Conservation (phyloP, 2,329 filamentous ascomycete genomes). For the Aschersonia sp. region DNA sequence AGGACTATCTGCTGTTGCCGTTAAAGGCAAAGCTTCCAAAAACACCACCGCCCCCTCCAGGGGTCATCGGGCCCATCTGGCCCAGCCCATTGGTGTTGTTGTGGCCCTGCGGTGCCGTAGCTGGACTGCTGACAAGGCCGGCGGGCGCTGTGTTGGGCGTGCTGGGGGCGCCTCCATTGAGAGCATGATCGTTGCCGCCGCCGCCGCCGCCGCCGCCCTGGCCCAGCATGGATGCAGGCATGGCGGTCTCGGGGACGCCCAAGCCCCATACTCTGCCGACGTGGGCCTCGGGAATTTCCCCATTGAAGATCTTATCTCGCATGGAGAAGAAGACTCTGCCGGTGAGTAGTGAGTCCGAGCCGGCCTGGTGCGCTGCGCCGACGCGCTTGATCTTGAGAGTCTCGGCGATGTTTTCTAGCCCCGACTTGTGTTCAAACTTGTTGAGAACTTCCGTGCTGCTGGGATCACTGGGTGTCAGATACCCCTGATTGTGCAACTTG, state of each 20-base stretch:
- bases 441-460: conserved; percentile 60
- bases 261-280: conserved; percentile 88
- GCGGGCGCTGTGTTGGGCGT: conserved; percentile 54
- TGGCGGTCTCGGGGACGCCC: conserved; percentile 49
- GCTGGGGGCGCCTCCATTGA: conserved; percentile 32
- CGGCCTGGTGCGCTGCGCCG: conserved; percentile 80
- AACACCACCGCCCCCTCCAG: conserved; percentile 57
- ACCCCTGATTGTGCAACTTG: conserved; percentile 48
- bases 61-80: conserved; percentile 60
- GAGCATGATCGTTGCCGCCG: background rate
- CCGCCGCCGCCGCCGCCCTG: conserved; percentile 21
- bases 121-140: conserved; percentile 29
- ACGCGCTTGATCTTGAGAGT: conserved; percentile 81
- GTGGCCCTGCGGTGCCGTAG: conserved; percentile 29
- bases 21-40: conserved; percentile 59
- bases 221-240: conserved; percentile 18
- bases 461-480: conserved; percentile 47
- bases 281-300: conserved; percentile 67
- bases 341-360: conserved; percentile 84
- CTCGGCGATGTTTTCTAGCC: conserved; percentile 85
- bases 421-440: conserved; percentile 79
- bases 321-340: conserved; percentile 93
- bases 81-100: conserved; percentile 42
- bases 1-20: conserved; percentile 20
- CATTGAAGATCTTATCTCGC: conserved; percentile 74